Conservation (phyloP, 2,329 filamentous ascomycete species). For the Phoma sp. region DNA sequence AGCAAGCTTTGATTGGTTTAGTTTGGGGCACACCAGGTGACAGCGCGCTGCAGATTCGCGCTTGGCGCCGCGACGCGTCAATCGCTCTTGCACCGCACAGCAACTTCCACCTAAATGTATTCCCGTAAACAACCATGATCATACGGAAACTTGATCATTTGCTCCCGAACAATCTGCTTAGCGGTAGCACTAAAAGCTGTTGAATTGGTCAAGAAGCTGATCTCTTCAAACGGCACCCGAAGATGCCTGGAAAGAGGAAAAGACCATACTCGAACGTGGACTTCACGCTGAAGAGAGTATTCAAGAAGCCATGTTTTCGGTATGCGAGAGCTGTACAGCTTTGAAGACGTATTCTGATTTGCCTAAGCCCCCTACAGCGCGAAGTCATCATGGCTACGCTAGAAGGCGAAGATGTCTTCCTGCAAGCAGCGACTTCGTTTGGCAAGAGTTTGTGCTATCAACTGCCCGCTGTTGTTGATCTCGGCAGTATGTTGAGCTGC, state of each 20-base stretch:
- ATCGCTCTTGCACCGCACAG: conserved; percentile 8
- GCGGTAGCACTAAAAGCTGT: not conserved
- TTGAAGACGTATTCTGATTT: conserved; percentile 6
- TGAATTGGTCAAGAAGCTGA: not conserved
- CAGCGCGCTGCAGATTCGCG: conserved; percentile 24
- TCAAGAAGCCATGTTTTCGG: conserved; percentile 78
- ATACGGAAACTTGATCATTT: not conserved
- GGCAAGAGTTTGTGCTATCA: conserved; percentile 95
- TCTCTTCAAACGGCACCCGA: not conserved
- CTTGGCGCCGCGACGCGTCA: conserved; percentile 19
- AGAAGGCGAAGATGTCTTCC: conserved; percentile 86
- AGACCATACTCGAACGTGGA: conserved; percentile 65
- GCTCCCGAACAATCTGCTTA: not conserved
- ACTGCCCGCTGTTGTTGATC: conserved; percentile 84
- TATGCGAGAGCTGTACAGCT: conserved; percentile 43
- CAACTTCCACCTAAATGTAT: not conserved
- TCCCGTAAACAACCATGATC: conserved; percentile 6
- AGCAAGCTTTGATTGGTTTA: conserved; percentile 20
- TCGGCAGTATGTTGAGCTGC: conserved; percentile 71
- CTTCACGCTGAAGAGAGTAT: conserved; percentile 76
- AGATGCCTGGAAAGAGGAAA: conserved; percentile 44
- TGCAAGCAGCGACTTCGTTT: conserved; percentile 90
- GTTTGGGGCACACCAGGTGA: conserved; percentile 25
- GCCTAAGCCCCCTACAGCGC: conserved; percentile 75
- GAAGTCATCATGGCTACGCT: conserved; percentile 87